phyloP scores from a whole-genome alignment of 2,329 filamentous ascomycete genomes.

The Beauveria caledonica region DNA sequence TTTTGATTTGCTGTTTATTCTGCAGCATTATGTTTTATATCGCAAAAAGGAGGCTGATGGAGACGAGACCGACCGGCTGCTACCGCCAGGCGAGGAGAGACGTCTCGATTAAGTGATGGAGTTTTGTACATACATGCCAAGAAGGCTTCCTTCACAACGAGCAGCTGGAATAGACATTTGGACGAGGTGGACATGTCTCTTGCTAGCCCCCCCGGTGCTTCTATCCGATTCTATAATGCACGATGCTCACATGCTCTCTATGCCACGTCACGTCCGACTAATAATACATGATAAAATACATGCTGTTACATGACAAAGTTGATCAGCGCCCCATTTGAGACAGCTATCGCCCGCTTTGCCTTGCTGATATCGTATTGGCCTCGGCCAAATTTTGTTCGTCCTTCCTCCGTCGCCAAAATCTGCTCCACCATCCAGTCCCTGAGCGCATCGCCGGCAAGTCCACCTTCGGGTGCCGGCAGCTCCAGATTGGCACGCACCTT shows the following conservation, averaged over 20 bases:
- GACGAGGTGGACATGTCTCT: not conserved
- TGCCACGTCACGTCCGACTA: not conserved
- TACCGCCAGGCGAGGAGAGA: conserved; percentile 22
- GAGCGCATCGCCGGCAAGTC: conserved; percentile 36
- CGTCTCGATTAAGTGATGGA: conserved; percentile 11
- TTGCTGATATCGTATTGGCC: conserved; percentile 36
- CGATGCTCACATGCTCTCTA: not conserved
- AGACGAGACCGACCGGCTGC: conserved; percentile 20
- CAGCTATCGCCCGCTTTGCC: conserved; percentile 58
- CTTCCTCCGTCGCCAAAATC: conserved; percentile 54
- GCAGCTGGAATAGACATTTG: not conserved
- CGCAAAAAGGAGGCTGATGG: conserved; percentile 14
- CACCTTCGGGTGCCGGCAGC: conserved; percentile 44
- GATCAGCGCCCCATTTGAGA: conserved; percentile 58
- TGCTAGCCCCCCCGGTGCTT: not conserved
- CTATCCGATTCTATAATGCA: not conserved
- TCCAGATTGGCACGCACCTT: conserved; percentile 62
- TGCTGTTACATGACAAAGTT: conserved; percentile 57
- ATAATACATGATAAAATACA: not conserved
- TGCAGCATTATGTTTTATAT: conserved; percentile 84
- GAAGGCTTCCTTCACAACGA: not conserved
- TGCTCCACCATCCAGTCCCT: conserved; percentile 53
- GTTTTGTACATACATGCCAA: not conserved
- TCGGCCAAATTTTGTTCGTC: conserved; percentile 45
- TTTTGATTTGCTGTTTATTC: conserved; percentile 80